Base-by-base conservation (phyloP, 169 alveolate genomes). In the Plasmodium yoelii region DNA sequence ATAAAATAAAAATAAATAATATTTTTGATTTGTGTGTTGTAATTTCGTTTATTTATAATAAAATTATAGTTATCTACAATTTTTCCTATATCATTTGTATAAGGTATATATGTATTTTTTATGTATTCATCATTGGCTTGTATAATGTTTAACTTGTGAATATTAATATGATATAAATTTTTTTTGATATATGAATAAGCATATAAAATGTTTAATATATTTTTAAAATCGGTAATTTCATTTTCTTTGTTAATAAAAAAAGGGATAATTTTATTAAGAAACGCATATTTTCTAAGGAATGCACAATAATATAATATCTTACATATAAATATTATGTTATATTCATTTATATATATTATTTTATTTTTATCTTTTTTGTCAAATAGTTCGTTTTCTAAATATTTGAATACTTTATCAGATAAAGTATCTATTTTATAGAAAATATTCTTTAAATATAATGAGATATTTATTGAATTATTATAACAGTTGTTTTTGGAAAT, bases 331-430 rank as follows among this genome's bases (percentile, higher is more conserved):
- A 49, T 51, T 42, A 70, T 61, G 60, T 86, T 86, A 44, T n/a
- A 44, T 39, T 70, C 56, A 9, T 42, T 69, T 47, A 73, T 39
- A 5, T 70, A 44, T 70, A 69, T 70, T 51, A 34, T 34, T 34
- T 34, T 34, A 34, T 34, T 34, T 34, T 34, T 34, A 34, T 34
- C 42, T 68, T 86, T 68, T 49, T 39, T 63, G 28, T 46, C 59
- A 69, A 86, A 53, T n/a, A 86, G 18, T 24, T 68, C 87, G n/a
- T 59, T 57, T 86, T 86, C 75, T 26, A 86, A n/a, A 24, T 86
- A 69, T 10, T 39, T 0, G 65, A 69, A 86, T 15, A 70, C 19
- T 15, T 70, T 59, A 57, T 86, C 73, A 10, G 28, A 56, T 26
- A 80, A 47, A 10, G n/a, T 67, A n/a, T 80, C 57, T 47, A 86